Evolutionary conservation across 164 flowering plant species (phyloP), one percentile per base, ranked within the genome.

Genomic region (Sedum album): DNA sequence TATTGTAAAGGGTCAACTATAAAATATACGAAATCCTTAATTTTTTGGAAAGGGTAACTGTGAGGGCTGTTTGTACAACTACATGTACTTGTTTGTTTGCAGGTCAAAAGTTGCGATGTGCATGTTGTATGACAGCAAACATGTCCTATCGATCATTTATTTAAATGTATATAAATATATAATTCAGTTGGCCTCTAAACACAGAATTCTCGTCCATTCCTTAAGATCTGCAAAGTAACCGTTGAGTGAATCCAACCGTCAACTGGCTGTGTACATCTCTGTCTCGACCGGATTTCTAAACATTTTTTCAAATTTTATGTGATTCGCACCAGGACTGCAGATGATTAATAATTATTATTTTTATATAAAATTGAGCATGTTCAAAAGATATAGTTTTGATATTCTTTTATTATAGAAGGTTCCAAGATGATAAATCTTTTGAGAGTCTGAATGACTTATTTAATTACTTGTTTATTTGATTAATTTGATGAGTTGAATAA

Each of bases 191-290:
- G 5, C 57, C 8, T 49, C 25, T 21, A 18, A 49, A 6, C 25
- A 0, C 41, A 38, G 41, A 38, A 38, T n/a, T n/a, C n/a, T n/a
- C n/a, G n/a, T n/a, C n/a, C n/a, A n/a, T n/a, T n/a, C n/a, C n/a
- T n/a, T n/a, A 6, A 38, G 41, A 53, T 21, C 30, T 21, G 60
- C 20, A 31, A 39, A 25, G 17, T 66, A 66, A 30, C 68, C 26
- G 53, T 66, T 66, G 33, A 66, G 55, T 30, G 48, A 42, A 66
- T 66, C 68, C 68, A 66, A 41, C 53, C 46, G 35, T 42, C 53
- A 66, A n/a, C 60, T 53, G 60, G 60, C 26, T 6, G 1, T 21
- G 60, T 25, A 53, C 60, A 7, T 23, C 10, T 21, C 60, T 23
- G 60, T 53, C 60, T 53, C 60, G 21, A 53, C 9, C 60, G 23